Conservation (phyloP, 768 basidiomycete genomes). For the Boletus bicolor region DNA sequence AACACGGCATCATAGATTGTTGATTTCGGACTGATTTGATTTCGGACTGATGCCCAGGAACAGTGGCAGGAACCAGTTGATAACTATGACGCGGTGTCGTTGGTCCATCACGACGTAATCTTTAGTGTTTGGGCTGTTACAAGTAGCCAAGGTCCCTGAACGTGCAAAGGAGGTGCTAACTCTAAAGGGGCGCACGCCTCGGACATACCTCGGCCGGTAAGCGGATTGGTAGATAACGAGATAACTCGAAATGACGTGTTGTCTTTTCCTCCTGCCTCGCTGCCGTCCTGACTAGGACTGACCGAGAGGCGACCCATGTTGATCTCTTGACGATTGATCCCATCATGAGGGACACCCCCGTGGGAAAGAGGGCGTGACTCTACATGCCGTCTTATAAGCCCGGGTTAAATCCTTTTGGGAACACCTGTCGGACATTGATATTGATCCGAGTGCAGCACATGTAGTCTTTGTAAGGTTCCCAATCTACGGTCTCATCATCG, state of each 20-base stretch:
- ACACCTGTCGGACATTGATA: constrained; percentile 88
- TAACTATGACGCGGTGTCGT: constrained; percentile 22
- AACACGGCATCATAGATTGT: neutral
- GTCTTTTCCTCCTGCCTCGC: neutral
- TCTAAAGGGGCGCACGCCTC: neutral
- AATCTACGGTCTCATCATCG: constrained; percentile 37
- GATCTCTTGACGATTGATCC: neutral
- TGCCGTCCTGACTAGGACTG: neutral
- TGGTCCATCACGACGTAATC: constrained; percentile 15
- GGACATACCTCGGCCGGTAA: constrained; percentile 6
- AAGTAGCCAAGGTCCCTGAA: neutral
- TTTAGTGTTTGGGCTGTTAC: neutral
- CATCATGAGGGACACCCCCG: neutral
- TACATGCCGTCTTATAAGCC: neutral
- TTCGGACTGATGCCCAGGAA: neutral
- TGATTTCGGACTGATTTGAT: neutral
- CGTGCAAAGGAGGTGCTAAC: neutral
- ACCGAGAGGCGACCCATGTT: neutral
- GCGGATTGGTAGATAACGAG: constrained; percentile 13
- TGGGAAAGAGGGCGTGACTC: neutral
- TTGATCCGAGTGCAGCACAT: constrained; percentile 75
- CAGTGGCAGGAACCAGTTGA: neutral
- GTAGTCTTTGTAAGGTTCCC: constrained; percentile 63
- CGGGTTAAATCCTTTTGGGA: constrained; percentile 64
- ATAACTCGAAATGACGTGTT: neutral